Conservation (phyloP, 192 early-diverging fungal species). For the Umbelopsis sp. region DNA sequence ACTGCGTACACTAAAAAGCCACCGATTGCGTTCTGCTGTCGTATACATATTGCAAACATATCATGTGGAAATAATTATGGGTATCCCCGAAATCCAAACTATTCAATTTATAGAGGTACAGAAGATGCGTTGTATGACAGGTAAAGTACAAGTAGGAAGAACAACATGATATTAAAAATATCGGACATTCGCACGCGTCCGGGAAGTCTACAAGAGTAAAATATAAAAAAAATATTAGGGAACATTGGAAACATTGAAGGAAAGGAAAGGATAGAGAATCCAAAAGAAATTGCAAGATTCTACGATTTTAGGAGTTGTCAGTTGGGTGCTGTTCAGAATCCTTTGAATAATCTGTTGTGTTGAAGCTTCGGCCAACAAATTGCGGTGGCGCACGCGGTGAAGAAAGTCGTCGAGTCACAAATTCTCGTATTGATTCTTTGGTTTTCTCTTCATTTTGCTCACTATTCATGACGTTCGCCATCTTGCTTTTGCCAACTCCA, state of each 20-base stretch:
- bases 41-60: too few species aligned
- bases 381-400: not conserved
- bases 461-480: constrained; percentile 1
- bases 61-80: too few species aligned
- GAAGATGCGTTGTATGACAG: constrained; percentile 9
- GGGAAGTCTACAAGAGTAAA: not conserved
- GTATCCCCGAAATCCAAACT: not conserved
- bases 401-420: constrained; percentile 2
- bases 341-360: too few species aligned
- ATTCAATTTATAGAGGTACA: constrained; percentile 22
- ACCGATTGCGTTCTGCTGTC: too few species aligned
- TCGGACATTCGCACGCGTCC: not conserved
- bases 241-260: not conserved
- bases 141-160: constrained; percentile 11
- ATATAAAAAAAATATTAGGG: not conserved
- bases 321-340: too few species aligned
- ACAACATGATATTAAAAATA: constrained; percentile 1
- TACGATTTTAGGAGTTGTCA: too few species aligned
- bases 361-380: not conserved
- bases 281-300: not conserved
- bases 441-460: not conserved
- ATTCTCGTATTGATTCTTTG: constrained; percentile 7
- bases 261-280: not conserved
- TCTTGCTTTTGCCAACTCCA: not conserved
- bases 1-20: too few species aligned